These are phyloP conservation scores for Zychaea mexicana DNA, from an alignment of 371 early-diverging fungal genomes.

Conservation along the genomic window DNA sequence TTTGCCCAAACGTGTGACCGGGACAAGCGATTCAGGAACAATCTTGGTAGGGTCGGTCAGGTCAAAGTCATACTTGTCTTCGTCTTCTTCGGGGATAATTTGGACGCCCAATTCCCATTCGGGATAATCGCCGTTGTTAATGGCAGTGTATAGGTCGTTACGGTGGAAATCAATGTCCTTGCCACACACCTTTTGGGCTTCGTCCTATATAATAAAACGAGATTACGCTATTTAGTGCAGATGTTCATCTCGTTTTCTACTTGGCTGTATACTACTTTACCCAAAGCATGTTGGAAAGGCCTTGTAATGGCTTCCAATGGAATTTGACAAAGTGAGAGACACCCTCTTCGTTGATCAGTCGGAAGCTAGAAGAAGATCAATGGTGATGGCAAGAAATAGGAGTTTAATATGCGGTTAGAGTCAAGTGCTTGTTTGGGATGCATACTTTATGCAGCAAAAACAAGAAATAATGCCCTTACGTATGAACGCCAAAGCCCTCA, in stretches of 20 bases:
- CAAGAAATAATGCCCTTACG: slow-evolving; percentile 9
- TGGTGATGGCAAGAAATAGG: too few relatives aligned
- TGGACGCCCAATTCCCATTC: slow-evolving; percentile 57
- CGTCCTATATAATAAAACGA: slow-evolving; percentile 22
- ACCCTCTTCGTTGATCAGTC: slow-evolving; percentile 50
- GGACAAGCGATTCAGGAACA: slow-evolving; percentile 50
- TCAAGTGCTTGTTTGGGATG: not conserved
- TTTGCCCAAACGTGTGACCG: slow-evolving; percentile 49
- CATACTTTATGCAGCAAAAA: not conserved
- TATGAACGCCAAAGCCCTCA: slow-evolving; percentile 49
- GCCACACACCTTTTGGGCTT: slow-evolving; percentile 54
- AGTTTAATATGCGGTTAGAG: not conserved
- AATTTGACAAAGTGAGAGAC: slow-evolving; percentile 49
- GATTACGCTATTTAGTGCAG: too few relatives aligned
- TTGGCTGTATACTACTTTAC: slow-evolving; percentile 13
- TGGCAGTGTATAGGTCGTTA: slow-evolving; percentile 49
- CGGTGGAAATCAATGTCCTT: slow-evolving; percentile 54
- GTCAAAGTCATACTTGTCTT: slow-evolving; percentile 47
- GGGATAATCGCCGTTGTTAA: slow-evolving; percentile 51
- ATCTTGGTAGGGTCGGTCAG: slow-evolving; percentile 59
- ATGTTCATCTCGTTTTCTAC: not conserved
- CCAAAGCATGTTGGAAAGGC: slow-evolving; percentile 43
- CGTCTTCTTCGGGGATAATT: slow-evolving; percentile 43
- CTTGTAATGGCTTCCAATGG: slow-evolving; percentile 53
- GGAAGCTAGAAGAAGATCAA: slow-evolving; percentile 34